These are phyloP conservation scores for Coemansia biformis DNA, from an alignment of 192 early-diverging fungal species.

Conservation along the genomic window DNA sequence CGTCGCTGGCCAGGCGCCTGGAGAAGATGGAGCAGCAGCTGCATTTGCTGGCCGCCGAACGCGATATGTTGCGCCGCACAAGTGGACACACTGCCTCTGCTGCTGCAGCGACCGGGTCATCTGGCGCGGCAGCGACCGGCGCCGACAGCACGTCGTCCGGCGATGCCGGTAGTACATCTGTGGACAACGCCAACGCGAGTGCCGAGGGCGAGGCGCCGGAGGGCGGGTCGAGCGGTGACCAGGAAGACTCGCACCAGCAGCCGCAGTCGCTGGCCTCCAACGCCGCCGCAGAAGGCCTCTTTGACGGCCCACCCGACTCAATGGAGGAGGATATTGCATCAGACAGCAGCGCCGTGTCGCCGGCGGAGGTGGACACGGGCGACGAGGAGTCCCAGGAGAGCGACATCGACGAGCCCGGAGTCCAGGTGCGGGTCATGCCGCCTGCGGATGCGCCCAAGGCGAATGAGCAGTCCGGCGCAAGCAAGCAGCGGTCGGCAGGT, in stretches of 20 bases:
- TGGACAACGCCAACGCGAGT: not conserved
- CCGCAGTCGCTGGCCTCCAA: too few relatives aligned
- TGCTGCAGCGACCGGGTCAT: constrained; percentile 13
- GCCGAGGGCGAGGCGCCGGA: not conserved
- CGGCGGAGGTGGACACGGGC: too few relatives aligned
- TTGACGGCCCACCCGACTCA: too few relatives aligned
- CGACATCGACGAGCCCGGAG: not conserved
- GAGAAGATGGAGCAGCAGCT: constrained; percentile 53
- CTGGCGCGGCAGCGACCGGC: constrained; percentile 7
- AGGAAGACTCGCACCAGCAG: constrained; percentile 3
- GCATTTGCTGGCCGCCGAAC: constrained; percentile 44
- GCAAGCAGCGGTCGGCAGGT: constrained; percentile 24
- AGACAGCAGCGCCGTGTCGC: too few relatives aligned
- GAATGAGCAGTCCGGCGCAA: constrained; percentile 1
- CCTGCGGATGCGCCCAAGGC: constrained; percentile 11
- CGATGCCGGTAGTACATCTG: not conserved
- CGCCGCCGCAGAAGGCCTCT: too few relatives aligned
- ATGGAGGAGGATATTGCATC: too few relatives aligned
- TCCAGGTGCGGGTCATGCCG: constrained; percentile 7
- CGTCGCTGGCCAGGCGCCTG: constrained; percentile 55
- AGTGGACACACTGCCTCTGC: constrained; percentile 16
- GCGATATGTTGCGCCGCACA: constrained; percentile 40
- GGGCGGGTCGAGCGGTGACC: not conserved
- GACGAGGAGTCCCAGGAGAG: not conserved
- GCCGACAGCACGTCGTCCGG: not conserved